Percentiles rank a stretch among this genome's conserved stretches.
Evolutionary conservation across 228 moss, liverwort and hornwort genomes (phyloP).

Genomic region (Sphagnum magellanicum): DNA sequence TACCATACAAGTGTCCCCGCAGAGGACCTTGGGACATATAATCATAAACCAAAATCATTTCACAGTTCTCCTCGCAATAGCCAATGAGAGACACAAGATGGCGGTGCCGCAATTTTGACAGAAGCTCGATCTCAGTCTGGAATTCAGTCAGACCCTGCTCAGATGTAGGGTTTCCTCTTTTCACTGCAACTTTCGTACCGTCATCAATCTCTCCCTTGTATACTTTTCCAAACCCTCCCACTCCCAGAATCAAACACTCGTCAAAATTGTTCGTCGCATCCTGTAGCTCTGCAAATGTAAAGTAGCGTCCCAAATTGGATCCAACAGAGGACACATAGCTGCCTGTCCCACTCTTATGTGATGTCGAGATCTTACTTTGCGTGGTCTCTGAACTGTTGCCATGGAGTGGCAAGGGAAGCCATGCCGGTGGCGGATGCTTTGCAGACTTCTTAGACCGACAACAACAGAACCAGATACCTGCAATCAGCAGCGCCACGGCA

Average conservation of each 20-base stretch:
- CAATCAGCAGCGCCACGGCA: conserved; percentile 21
- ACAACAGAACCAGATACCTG: conserved; percentile 26
- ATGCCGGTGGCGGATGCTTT: conserved; percentile 41
- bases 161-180: conserved; percentile 73
- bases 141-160: conserved; percentile 85
- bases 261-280: conserved; percentile 88
- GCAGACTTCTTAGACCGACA: conserved; percentile 14
- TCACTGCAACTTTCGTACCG: conserved; percentile 68
- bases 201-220: conserved; percentile 86
- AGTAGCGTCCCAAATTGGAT: conserved; percentile 72
- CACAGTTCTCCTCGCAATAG: conserved; percentile 86
- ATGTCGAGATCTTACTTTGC: conserved; percentile 64
- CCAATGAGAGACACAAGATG: conserved; percentile 81
- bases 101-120: conserved; percentile 77
- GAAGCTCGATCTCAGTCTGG: conserved; percentile 80
- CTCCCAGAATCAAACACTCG: conserved; percentile 66
- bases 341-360: conserved; percentile 77
- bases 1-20: conserved; percentile 74
- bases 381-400: conserved; percentile 44
- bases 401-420: conserved; percentile 71
- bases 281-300: conserved; percentile 79
- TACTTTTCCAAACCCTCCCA: conserved; percentile 88
- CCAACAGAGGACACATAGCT: conserved; percentile 75
- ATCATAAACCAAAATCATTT: conserved; percentile 91
- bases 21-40: conserved; percentile 93